These are phyloP conservation scores for Termitomyces sp. DNA, from an alignment of 768 basidiomycete species.

Conservation along the genomic window DNA sequence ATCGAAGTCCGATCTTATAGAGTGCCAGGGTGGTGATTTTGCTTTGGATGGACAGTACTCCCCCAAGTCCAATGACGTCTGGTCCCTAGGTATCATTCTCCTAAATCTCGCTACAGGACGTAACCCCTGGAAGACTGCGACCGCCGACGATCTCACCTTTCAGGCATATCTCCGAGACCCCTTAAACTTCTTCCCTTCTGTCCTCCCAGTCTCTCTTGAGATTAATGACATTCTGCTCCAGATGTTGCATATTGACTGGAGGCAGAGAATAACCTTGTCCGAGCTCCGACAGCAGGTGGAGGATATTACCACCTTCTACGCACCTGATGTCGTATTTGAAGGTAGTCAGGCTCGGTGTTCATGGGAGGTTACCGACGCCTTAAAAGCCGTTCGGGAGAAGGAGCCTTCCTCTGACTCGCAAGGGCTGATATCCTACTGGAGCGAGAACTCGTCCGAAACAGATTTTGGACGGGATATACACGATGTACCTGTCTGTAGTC, in stretches of 20 bases:
- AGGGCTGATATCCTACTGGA: constrained; percentile 16
- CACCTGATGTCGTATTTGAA: constrained; percentile 70
- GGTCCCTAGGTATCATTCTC: constrained; percentile 95
- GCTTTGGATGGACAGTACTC: constrained; percentile 68
- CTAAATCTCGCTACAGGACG: constrained; percentile 93
- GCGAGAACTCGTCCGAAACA: constrained; percentile 11
- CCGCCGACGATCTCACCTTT: constrained; percentile 79
- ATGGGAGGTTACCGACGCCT: constrained; percentile 64
- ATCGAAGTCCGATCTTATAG: constrained; percentile 35
- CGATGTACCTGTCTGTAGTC: not conserved
- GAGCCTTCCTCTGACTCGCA: not conserved
- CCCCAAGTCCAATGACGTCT: constrained; percentile 87
- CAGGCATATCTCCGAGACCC: constrained; percentile 80
- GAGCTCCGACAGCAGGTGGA: constrained; percentile 55
- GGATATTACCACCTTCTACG: constrained; percentile 60
- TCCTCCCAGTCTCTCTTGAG: constrained; percentile 74
- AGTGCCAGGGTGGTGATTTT: constrained; percentile 80
- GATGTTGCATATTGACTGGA: constrained; percentile 70
- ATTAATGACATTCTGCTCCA: constrained; percentile 70
- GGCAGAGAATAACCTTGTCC: constrained; percentile 40
- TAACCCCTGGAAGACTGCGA: constrained; percentile 95
- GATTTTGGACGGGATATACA: not conserved
- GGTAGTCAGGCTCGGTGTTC: constrained; percentile 74
- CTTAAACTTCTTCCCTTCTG: constrained; percentile 71
- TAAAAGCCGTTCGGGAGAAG: constrained; percentile 20